phyloP scores from a whole-genome alignment of 164 flowering plant genomes.

The Liquidambar formosana region DNA sequence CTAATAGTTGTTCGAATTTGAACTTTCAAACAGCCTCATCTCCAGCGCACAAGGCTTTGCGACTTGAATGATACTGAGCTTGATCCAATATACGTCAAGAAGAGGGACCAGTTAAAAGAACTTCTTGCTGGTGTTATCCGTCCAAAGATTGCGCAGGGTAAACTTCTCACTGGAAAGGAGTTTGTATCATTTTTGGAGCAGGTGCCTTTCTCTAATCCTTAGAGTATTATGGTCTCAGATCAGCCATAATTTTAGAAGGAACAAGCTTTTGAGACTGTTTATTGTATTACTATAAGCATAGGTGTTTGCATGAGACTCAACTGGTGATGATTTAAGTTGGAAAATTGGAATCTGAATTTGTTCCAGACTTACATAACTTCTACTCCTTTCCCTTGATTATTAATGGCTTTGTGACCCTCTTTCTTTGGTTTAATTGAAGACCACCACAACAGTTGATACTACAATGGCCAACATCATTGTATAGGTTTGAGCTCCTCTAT shows the following conservation, averaged over 20 bases:
- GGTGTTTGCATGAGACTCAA: not conserved
- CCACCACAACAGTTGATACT: not conserved
- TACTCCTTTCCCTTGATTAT: not conserved
- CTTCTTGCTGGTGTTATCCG: slow-evolving; percentile 71
- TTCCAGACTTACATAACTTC: not conserved
- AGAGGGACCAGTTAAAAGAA: slow-evolving; percentile 75
- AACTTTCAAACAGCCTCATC: slow-evolving; percentile 80
- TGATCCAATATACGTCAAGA: slow-evolving; percentile 75
- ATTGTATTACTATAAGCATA: not conserved
- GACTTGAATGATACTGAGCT: slow-evolving; percentile 93
- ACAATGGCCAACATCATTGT: no score
- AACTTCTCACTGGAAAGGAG: slow-evolving; percentile 82
- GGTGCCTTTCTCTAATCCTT: slow-evolving; percentile 41
- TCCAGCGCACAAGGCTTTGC: slow-evolving; percentile 95
- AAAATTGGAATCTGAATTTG: not conserved
- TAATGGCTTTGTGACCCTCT: not conserved
- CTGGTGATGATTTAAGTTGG: not conserved
- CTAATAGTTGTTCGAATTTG: slow-evolving; percentile 15
- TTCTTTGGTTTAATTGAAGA: not conserved
- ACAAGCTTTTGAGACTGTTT: no score
- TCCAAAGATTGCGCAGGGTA: slow-evolving; percentile 97
- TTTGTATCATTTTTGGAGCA: slow-evolving; percentile 88
- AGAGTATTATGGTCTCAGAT: not conserved
- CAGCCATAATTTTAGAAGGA: not conserved
- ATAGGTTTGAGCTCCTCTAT: no score